Conservation (phyloP, 192 early-diverging fungal species). For the Blastocladiella britannica region DNA sequence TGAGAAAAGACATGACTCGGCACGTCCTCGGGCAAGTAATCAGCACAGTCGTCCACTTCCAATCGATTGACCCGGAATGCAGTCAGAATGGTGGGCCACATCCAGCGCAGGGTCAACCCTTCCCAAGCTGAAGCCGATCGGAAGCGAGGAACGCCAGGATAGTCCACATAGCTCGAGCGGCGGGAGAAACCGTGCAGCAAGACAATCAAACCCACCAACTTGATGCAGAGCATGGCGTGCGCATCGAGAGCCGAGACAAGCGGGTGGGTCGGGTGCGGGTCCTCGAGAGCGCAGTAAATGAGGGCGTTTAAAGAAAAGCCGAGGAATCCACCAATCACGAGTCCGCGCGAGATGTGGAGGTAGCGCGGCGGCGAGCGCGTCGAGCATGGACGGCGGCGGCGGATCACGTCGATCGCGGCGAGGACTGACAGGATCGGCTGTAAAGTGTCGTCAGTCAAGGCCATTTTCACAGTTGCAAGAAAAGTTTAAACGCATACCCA, state of each 20-base stretch:
- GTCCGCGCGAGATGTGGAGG: background rate
- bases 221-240: background rate
- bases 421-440: background rate
- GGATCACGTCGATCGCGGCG: background rate
- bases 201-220: background rate
- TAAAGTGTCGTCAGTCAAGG: background rate
- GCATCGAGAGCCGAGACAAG: background rate
- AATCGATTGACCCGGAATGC: background rate
- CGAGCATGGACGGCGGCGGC: background rate
- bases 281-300: background rate
- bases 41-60: background rate
- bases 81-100: background rate
- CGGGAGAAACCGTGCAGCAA: background rate
- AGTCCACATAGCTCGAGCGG: background rate
- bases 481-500: background rate
- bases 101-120: background rate
- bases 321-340: background rate
- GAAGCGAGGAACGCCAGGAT: background rate
- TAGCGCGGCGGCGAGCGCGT: background rate
- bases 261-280: no score
- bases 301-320: background rate
- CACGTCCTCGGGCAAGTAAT: background rate
- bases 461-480: background rate
- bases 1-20: background rate
- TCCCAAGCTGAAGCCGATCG: background rate